Evolutionary conservation across 257 asterid species (phyloP).

Genomic region (Gentiana straminea): DNA sequence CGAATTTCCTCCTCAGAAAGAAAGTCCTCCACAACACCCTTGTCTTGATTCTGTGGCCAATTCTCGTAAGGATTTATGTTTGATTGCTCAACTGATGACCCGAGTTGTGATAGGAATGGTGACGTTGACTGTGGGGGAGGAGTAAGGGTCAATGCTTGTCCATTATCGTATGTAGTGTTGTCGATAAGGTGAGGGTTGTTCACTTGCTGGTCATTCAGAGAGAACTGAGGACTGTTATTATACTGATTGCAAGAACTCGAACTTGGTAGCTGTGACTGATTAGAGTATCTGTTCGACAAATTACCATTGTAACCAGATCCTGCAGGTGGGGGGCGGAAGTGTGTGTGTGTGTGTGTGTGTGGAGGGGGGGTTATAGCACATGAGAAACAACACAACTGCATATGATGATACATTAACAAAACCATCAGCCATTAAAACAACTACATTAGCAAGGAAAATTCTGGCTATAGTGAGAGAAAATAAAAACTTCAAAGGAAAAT

Average conservation of each 20-base stretch:
- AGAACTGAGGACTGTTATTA: conserved; percentile 25
- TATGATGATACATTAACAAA: background rate
- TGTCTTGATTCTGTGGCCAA: conserved; percentile 56
- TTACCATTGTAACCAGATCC: conserved; percentile 46
- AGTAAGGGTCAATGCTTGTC: conserved; percentile 58
- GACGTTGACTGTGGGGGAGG: conserved; percentile 46
- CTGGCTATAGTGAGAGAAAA: background rate
- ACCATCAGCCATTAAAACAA: background rate
- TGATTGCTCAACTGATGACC: conserved; percentile 37
- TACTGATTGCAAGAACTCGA: conserved; percentile 34
- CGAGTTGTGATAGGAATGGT: conserved; percentile 35
- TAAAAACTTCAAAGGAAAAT: background rate
- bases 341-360: too few species aligned
- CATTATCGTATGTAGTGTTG: conserved; percentile 21
- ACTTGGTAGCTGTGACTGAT: conserved; percentile 32
- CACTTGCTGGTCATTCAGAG: conserved; percentile 29
- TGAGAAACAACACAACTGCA: background rate
- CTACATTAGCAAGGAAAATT: background rate
- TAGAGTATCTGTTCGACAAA: conserved; percentile 35
- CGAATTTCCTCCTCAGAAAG: conserved; percentile 92
- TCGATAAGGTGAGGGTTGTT: conserved; percentile 41
- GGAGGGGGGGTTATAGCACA: background rate
- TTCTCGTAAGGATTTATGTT: conserved; percentile 58
- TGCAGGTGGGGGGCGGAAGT: conserved; percentile 5
- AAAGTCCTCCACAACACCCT: conserved; percentile 68